Percentiles rank a stretch among this genome's conserved stretches.
Conservation (phyloP, 225 moss, liverwort and hornwort species). For the Lunularia cruciata region DNA sequence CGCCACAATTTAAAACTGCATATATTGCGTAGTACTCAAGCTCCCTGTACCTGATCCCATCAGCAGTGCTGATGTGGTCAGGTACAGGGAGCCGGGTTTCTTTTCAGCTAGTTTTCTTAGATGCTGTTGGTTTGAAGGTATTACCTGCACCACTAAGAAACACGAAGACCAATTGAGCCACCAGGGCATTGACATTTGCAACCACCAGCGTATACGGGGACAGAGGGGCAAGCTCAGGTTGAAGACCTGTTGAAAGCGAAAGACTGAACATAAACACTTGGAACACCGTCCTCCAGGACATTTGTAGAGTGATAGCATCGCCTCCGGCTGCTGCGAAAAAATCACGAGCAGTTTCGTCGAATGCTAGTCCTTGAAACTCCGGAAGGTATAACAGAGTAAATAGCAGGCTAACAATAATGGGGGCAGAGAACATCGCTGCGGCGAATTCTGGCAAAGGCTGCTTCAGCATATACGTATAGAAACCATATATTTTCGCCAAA, state of each 20-base stretch:
- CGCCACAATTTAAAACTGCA: too few species aligned
- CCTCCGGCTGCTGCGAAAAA: slow-evolving; percentile 44
- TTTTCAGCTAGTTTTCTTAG: too few species aligned
- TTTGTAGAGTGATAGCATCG: slow-evolving; percentile 29
- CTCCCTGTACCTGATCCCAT: too few species aligned
- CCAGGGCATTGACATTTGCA: slow-evolving; percentile 73
- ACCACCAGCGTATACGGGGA: slow-evolving; percentile 74
- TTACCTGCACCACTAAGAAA: slow-evolving; percentile 88
- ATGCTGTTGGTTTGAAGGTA: too few species aligned
- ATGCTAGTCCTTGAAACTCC: slow-evolving; percentile 63
- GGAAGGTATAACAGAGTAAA: slow-evolving; percentile 77
- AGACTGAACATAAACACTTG: slow-evolving; percentile 85
- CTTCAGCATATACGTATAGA: slow-evolving; percentile 74
- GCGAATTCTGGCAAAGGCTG: slow-evolving; percentile 67
- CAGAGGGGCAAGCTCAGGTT: slow-evolving; percentile 72
- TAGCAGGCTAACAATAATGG: slow-evolving; percentile 53
- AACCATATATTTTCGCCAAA: slow-evolving; percentile 52
- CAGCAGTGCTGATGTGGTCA: too few species aligned
- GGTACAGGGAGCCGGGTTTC: too few species aligned
- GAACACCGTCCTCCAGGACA: slow-evolving; percentile 58
- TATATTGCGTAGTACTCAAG: too few species aligned
- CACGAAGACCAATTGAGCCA: slow-evolving; percentile 75
- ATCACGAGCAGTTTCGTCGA: slow-evolving; percentile 72
- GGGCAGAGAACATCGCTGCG: slow-evolving; percentile 68
- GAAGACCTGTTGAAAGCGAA: slow-evolving; percentile 77